Evolutionary conservation across 1,284 basidiomycete species (phyloP).

Genomic region (Cronartium ribicola): DNA sequence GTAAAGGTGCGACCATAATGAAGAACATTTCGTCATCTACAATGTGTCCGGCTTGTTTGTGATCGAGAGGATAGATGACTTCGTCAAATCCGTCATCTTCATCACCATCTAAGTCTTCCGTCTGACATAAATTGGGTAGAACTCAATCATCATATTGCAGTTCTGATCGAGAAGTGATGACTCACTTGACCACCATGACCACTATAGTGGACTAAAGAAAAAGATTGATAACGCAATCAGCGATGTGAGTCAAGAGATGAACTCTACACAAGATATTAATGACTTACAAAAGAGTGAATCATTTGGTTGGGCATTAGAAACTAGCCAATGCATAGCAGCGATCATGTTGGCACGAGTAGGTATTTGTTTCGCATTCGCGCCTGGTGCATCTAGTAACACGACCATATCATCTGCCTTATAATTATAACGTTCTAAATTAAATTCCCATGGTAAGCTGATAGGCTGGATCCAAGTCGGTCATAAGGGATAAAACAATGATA

Average conservation of each 20-base stretch:
- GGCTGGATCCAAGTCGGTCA: background rate
- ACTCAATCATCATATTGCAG: background rate
- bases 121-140: background rate
- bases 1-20: slow-evolving; percentile 60
- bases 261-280: slow-evolving; percentile 49
- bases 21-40: slow-evolving; percentile 62
- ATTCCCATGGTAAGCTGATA: background rate
- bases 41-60: slow-evolving; percentile 65
- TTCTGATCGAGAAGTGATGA: slow-evolving; percentile 52
- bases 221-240: background rate
- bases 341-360: slow-evolving; percentile 82
- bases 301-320: slow-evolving; percentile 68
- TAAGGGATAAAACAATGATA: slow-evolving; percentile 46
- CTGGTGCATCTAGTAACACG: slow-evolving; percentile 72
- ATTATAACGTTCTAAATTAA: slow-evolving; percentile 57
- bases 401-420: slow-evolving; percentile 79
- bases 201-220: slow-evolving; percentile 24
- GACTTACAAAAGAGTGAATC: slow-evolving; percentile 75
- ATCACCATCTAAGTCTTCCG: slow-evolving; percentile 51
- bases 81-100: slow-evolving; percentile 56
- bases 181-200: slow-evolving; percentile 77
- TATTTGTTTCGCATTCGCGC: slow-evolving; percentile 58
- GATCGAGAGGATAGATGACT: slow-evolving; percentile 81
- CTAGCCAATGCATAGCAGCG: slow-evolving; percentile 83
- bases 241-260: slow-evolving; percentile 52